Evolutionary conservation across 768 basidiomycete genomes (phyloP).

Genomic region (Hericium erinaceus): DNA sequence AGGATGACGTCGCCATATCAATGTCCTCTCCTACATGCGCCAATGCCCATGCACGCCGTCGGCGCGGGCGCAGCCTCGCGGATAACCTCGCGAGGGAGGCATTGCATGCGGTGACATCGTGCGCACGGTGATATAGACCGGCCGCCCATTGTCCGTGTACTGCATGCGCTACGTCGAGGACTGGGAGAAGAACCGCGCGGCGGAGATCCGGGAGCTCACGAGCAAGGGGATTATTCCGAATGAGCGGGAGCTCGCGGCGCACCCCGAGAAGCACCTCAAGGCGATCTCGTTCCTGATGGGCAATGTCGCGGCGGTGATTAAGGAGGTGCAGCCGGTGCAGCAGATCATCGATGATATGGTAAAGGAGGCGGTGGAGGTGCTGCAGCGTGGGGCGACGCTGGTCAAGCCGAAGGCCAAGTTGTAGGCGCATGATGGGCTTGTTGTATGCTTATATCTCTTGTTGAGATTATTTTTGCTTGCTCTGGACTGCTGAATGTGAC

Average conservation of each 20-base stretch:
- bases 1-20: no score
- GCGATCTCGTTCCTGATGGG: constrained; percentile 78
- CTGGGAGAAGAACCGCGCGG: constrained; percentile 70
- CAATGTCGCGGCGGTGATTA: constrained; percentile 61
- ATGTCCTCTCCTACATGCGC: no score
- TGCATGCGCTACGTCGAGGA: neutral
- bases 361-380: constrained; percentile 39
- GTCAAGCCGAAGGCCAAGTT: constrained; percentile 42
- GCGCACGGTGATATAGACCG: no score
- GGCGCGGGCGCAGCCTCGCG: no score
- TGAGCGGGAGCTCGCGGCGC: constrained; percentile 60
- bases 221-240: constrained; percentile 77
- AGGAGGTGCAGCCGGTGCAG: constrained; percentile 76
- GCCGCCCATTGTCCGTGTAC: constrained; percentile 27
- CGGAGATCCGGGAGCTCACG: constrained; percentile 77
- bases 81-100: no score
- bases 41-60: no score
- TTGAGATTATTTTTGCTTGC: neutral
- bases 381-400: constrained; percentile 31
- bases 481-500: neutral
- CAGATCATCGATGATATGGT: constrained; percentile 79
- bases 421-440: constrained; percentile 16
- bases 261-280: constrained; percentile 70
- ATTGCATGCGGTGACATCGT: no score
- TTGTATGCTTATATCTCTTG: neutral